These are phyloP conservation scores for Saprolegnia diclina DNA, from an alignment of 352 stramenopile species.

Conservation along the genomic window DNA sequence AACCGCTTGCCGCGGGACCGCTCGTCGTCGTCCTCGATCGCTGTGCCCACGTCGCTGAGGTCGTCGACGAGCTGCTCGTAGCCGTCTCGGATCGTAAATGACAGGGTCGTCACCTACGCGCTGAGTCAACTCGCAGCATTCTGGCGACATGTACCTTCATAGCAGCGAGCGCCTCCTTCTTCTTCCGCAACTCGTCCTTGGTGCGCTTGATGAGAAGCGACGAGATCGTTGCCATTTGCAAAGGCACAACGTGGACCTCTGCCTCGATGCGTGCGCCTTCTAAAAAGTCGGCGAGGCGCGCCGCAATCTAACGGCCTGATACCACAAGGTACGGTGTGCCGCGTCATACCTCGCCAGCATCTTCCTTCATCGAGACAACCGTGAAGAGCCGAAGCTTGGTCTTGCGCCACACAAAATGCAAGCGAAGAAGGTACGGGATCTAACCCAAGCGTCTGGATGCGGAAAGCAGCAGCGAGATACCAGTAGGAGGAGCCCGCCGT, in stretches of 20 bases:
- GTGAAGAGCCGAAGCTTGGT: slow-evolving; percentile 29
- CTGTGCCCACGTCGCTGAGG: slow-evolving; percentile 18
- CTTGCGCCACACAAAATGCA: slow-evolving; percentile 29
- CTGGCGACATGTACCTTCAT: slow-evolving; percentile 10
- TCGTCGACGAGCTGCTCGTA: slow-evolving; percentile 20
- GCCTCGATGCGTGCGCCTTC: slow-evolving; percentile 27
- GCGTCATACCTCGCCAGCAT: slow-evolving; percentile 12
- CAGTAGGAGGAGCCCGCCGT: slow-evolving; percentile 29
- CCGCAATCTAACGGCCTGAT: background rate
- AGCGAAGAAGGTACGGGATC: slow-evolving; percentile 26
- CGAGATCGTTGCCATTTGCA: slow-evolving; percentile 22
- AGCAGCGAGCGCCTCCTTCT: slow-evolving; percentile 2
- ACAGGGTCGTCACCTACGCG: slow-evolving; percentile 22
- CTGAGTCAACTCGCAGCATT: background rate
- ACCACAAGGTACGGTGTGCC: background rate
- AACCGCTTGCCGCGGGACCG: background rate
- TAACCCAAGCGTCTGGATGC: background rate
- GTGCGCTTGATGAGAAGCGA: slow-evolving; percentile 20
- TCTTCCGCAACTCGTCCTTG: slow-evolving; percentile 26
- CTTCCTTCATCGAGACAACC: slow-evolving; percentile 23
- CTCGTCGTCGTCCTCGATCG: slow-evolving; percentile 14
- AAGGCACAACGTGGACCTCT: slow-evolving; percentile 28
- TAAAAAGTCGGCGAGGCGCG: slow-evolving; percentile 26
- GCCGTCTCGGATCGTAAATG: slow-evolving; percentile 12
- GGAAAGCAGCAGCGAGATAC: background rate